Percentiles rank a stretch among this genome's conserved stretches.
phyloP scores from a whole-genome alignment of 139 green algal species.

The Auxenochlorella pyrenoidosa region DNA sequence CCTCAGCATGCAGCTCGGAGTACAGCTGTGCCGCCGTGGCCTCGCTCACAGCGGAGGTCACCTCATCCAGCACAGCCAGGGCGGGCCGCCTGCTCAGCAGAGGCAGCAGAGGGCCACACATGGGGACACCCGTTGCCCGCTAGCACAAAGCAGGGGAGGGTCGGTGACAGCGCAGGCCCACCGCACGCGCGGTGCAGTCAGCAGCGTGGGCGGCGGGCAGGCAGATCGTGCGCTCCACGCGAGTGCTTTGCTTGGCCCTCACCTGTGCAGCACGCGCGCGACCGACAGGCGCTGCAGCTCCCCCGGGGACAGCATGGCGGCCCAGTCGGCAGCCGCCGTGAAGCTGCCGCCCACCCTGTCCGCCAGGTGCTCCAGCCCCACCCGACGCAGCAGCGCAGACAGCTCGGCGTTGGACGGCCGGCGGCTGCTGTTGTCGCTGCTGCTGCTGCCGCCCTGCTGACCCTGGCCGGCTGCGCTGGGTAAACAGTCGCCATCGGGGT shows the following conservation, averaged over 20 bases:
- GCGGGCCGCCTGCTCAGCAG: conserved; percentile 41
- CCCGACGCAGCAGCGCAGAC: conserved; percentile 28
- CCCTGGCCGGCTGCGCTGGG: neutral
- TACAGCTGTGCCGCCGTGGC: conserved; percentile 44
- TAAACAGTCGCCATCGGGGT: neutral
- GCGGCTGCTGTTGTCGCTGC: neutral
- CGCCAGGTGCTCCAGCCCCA: conserved; percentile 53
- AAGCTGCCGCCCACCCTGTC: conserved; percentile 25
- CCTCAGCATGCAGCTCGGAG: conserved; percentile 24
- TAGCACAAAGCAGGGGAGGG: neutral
- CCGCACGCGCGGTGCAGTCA: neutral
- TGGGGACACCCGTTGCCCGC: neutral
- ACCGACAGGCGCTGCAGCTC: conserved; percentile 73
- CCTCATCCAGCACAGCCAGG: conserved; percentile 68
- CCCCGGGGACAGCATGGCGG: conserved; percentile 60
- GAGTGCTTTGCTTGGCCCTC: neutral
- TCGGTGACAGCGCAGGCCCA: neutral
- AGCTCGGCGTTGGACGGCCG: neutral
- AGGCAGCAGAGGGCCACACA: conserved; percentile 19
- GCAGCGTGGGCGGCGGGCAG: neutral
- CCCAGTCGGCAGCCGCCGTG: conserved; percentile 29
- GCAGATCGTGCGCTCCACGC: neutral
- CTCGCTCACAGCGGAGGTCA: conserved; percentile 49
- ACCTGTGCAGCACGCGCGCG: conserved; percentile 56
- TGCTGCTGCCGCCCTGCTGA: neutral